phyloP scores from a whole-genome alignment of 495 filamentous ascomycete genomes.

The Penicillium odoratum region DNA sequence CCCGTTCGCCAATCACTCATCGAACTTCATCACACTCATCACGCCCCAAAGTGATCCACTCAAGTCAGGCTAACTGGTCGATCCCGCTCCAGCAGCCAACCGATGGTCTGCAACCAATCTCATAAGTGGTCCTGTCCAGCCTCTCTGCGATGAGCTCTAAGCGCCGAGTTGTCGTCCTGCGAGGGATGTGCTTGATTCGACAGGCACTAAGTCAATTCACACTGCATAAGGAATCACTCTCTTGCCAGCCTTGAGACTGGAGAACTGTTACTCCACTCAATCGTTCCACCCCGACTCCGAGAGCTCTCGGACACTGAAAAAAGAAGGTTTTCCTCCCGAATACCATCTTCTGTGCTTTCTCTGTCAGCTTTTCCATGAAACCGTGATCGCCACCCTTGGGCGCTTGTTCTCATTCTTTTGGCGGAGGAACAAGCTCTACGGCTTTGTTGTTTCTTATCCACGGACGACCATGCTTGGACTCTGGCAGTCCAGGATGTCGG shows the following conservation, averaged over 20 bases:
- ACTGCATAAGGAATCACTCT: constrained; percentile 16
- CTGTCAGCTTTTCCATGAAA: constrained; percentile 20
- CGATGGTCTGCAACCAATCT: not conserved
- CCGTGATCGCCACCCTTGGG: constrained; percentile 17
- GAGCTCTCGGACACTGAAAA: constrained; percentile 25
- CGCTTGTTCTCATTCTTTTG: constrained; percentile 10
- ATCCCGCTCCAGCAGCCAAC: constrained; percentile 18
- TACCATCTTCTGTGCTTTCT: constrained; percentile 4
- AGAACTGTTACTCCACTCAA: constrained; percentile 12
- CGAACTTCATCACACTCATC: constrained; percentile 27
- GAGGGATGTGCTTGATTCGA: constrained; percentile 26
- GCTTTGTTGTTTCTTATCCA: constrained; percentile 9
- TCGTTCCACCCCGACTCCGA: constrained; percentile 16
- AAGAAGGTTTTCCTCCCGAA: constrained; percentile 27
- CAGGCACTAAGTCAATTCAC: constrained; percentile 13
- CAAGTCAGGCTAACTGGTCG: constrained; percentile 8
- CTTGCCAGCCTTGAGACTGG: constrained; percentile 5
- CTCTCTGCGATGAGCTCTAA: constrained; percentile 27
- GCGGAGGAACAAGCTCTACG: constrained; percentile 10
- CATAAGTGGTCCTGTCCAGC: constrained; percentile 8
- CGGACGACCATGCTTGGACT: constrained; percentile 14
- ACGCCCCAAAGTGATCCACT: constrained; percentile 20
- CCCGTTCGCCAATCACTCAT: constrained; percentile 30
- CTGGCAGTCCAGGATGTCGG: constrained; percentile 14
- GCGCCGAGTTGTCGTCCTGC: constrained; percentile 18